phyloP scores from a whole-genome alignment of 305 asterid species.

The Caryopteris hybrid region DNA sequence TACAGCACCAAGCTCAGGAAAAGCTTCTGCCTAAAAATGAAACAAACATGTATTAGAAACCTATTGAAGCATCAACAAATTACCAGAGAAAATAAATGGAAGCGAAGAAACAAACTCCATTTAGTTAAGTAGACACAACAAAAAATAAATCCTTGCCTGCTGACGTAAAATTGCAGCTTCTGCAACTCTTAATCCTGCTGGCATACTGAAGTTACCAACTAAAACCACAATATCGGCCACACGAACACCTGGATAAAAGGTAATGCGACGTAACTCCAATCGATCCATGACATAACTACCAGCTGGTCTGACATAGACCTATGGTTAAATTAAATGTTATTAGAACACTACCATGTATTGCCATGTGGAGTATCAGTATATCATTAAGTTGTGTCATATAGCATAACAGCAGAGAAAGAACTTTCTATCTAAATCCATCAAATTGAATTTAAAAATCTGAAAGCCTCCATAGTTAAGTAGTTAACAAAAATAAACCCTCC shows the following conservation, averaged over 20 bases:
- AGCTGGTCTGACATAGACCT: constrained; percentile 98
- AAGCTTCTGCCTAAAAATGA: constrained; percentile 67
- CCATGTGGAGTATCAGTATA: not conserved
- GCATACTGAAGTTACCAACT: constrained; percentile 60
- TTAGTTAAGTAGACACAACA: not conserved
- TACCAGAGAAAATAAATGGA: not conserved
- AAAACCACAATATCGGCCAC: constrained; percentile 73
- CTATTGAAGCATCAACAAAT: not conserved
- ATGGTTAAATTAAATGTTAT: constrained; percentile 17
- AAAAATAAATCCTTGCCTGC: constrained; percentile 41
- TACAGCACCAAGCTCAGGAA: constrained; percentile 81
- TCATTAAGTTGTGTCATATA: too few relatives aligned
- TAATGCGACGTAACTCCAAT: constrained; percentile 79
- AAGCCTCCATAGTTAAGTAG: not conserved
- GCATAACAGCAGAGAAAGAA: not conserved
- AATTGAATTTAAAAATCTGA: not conserved
- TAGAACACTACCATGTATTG: constrained; percentile 7
- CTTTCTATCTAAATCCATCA: not conserved
- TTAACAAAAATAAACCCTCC: not conserved
- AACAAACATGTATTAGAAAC: constrained; percentile 27
- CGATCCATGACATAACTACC: constrained; percentile 94
- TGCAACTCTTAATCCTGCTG: constrained; percentile 82
- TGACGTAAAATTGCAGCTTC: constrained; percentile 74
- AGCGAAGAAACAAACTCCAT: constrained; percentile 1
- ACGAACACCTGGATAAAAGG: constrained; percentile 55